Percentiles rank a stretch among this genome's conserved stretches.
These are phyloP conservation scores for Ganoderma boninense DNA, from an alignment of 1,284 basidiomycete species.

Conservation along the genomic window DNA sequence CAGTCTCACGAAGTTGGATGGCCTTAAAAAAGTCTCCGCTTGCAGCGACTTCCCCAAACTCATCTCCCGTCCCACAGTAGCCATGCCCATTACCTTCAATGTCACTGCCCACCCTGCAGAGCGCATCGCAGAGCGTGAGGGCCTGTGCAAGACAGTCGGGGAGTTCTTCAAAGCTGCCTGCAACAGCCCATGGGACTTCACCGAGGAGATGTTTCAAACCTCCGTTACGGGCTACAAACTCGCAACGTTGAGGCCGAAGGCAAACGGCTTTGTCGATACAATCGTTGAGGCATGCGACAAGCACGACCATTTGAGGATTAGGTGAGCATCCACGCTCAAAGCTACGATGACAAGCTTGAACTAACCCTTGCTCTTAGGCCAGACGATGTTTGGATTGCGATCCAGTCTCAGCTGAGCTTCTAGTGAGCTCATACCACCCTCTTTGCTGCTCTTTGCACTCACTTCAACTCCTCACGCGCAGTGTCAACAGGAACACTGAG, in stretches of 20 bases:
- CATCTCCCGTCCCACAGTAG: neutral
- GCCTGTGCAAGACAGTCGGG: neutral
- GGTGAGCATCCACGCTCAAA: neutral
- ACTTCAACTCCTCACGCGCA: neutral
- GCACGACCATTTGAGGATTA: neutral
- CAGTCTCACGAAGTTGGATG: no score
- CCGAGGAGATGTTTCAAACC: constrained; percentile 3
- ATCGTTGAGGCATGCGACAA: constrained; percentile 1
- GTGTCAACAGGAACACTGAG: constrained; percentile 50
- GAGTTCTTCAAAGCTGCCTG: neutral
- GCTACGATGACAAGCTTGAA: neutral
- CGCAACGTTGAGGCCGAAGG: neutral
- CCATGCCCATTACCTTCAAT: constrained; percentile 3
- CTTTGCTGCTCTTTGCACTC: neutral
- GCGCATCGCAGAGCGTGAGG: neutral
- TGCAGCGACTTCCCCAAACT: no score
- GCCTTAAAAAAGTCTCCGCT: no score
- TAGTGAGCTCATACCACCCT: constrained; percentile 33
- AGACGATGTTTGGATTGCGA: constrained; percentile 43
- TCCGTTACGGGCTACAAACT: neutral
- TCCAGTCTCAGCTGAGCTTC: constrained; percentile 30
- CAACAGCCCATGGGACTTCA: neutral
- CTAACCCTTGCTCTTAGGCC: constrained; percentile 39
- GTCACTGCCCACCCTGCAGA: constrained; percentile 1
- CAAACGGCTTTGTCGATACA: constrained; percentile 5